Conservation (phyloP, 768 basidiomycete genomes). For the Trametes coccinea region DNA sequence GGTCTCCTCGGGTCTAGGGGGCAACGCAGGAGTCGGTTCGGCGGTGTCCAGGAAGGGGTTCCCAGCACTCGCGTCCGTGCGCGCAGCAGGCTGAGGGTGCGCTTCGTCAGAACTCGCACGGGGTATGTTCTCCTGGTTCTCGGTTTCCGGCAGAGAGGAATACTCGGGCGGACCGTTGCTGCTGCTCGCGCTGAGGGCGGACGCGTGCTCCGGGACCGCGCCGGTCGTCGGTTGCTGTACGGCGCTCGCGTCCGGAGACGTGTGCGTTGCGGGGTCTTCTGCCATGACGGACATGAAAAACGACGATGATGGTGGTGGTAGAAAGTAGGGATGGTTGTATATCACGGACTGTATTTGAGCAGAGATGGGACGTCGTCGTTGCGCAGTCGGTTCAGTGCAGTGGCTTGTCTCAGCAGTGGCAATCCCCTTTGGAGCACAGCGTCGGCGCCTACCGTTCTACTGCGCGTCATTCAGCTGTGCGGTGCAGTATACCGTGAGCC, state of each 20-base stretch:
- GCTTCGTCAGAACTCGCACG: conserved; percentile 2
- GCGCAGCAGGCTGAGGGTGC: neutral
- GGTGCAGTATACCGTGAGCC: too few species aligned
- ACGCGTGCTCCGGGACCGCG: neutral
- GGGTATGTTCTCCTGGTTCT: neutral
- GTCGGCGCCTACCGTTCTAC: conserved; percentile 4
- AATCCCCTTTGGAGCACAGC: neutral
- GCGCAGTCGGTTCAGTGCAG: conserved; percentile 6
- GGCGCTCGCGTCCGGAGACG: neutral
- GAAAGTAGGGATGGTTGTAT: neutral
- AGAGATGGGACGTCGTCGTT: neutral
- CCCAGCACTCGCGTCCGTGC: neutral
- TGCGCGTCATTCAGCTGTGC: too few species aligned
- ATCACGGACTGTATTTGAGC: neutral
- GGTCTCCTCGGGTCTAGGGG: conserved; percentile 17
- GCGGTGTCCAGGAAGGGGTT: conserved; percentile 4
- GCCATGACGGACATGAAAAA: conserved; percentile 11
- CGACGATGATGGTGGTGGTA: conserved; percentile 1
- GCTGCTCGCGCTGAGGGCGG: neutral
- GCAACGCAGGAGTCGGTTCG: conserved; percentile 20
- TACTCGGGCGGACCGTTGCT: neutral
- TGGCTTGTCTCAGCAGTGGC: conserved; percentile 4
- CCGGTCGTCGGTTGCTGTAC: conserved; percentile 8
- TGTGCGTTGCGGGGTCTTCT: neutral
- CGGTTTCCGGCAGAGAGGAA: neutral